Conservation (phyloP, 305 asterid genomes). For the Ajuga reptans region DNA sequence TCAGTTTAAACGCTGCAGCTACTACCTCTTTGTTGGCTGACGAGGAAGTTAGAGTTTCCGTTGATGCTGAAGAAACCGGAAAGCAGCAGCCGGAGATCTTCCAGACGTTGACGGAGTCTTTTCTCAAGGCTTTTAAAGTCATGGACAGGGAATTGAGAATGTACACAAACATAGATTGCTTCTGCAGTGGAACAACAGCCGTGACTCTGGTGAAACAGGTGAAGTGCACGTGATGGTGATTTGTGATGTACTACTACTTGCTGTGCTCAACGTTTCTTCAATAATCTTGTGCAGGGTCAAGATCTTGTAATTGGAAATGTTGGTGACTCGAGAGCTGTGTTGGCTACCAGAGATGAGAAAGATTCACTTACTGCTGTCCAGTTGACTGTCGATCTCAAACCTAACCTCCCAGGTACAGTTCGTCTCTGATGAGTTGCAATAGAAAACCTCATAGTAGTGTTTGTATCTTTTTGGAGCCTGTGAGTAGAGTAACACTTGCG, state of each 20-base stretch:
- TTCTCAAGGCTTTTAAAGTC: slow-evolving; percentile 68
- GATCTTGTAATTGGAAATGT: slow-evolving; percentile 46
- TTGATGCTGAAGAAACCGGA: slow-evolving; percentile 47
- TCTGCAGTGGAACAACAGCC: slow-evolving; percentile 89
- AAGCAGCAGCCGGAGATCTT: slow-evolving; percentile 46
- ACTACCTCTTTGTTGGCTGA: slow-evolving; percentile 39
- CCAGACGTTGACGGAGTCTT: slow-evolving; percentile 62
- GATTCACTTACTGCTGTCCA: slow-evolving; percentile 56
- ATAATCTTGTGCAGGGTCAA: slow-evolving; percentile 34
- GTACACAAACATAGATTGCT: slow-evolving; percentile 60
- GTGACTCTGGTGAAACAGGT: slow-evolving; percentile 85
- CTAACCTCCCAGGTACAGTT: slow-evolving; percentile 65
- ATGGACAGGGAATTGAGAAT: slow-evolving; percentile 76
- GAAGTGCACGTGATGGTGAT: neutral
- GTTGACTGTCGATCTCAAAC: slow-evolving; percentile 87
- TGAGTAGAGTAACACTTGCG: no score
- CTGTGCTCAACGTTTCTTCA: neutral
- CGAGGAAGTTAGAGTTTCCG: slow-evolving; percentile 45
- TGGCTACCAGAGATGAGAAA: slow-evolving; percentile 56
- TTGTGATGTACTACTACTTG: neutral
- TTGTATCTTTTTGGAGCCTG: no score
- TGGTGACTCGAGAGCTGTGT: slow-evolving; percentile 86
- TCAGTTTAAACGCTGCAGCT: slow-evolving; percentile 37
- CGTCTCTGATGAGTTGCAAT: neutral
- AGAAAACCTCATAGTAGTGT: neutral